These are phyloP conservation scores for Agrocybe chaxingu DNA, from an alignment of 768 basidiomycete genomes.

Conservation along the genomic window DNA sequence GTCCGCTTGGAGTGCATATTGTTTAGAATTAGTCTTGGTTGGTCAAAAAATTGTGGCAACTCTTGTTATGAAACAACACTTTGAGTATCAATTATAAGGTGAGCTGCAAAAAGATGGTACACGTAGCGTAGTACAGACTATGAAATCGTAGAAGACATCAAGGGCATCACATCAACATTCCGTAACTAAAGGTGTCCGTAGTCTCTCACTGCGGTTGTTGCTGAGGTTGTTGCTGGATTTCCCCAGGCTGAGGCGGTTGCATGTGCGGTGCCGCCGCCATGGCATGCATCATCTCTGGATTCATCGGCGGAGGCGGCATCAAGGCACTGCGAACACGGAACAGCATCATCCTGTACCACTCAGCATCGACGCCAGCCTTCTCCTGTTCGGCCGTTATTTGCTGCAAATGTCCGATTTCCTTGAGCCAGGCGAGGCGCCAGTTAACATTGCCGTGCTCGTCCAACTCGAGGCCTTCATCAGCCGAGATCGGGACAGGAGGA, in stretches of 20 bases:
- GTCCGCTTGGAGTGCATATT: too few relatives aligned
- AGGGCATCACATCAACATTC: slow-evolving; percentile 5
- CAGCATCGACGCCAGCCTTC: slow-evolving; percentile 74
- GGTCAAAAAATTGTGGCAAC: too few relatives aligned
- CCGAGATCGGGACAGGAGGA: slow-evolving; percentile 58
- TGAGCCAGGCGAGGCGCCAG: slow-evolving; percentile 78
- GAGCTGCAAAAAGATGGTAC: slow-evolving; percentile 5
- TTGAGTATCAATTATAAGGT: too few relatives aligned
- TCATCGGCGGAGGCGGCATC: slow-evolving; percentile 54
- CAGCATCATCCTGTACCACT: slow-evolving; percentile 87
- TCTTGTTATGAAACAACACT: too few relatives aligned
- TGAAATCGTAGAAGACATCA: slow-evolving; percentile 12
- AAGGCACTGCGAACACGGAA: slow-evolving; percentile 73
- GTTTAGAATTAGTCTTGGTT: too few relatives aligned
- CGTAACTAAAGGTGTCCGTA: slow-evolving; percentile 4
- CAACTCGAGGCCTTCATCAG: slow-evolving; percentile 64
- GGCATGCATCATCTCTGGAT: slow-evolving; percentile 49
- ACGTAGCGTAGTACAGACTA: slow-evolving; percentile 6
- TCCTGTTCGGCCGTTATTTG: slow-evolving; percentile 80
- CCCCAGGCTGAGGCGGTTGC: slow-evolving; percentile 36
- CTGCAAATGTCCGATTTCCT: slow-evolving; percentile 74
- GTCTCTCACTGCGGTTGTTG: slow-evolving; percentile 19
- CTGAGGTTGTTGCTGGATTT: slow-evolving; percentile 36
- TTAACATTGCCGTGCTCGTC: slow-evolving; percentile 79
- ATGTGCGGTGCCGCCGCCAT: slow-evolving; percentile 36